Percentiles rank a stretch among this genome's conserved stretches.
phyloP scores from a whole-genome alignment of 2,329 filamentous ascomycete genomes.

The Aspergillus fumigatiaffinis region DNA sequence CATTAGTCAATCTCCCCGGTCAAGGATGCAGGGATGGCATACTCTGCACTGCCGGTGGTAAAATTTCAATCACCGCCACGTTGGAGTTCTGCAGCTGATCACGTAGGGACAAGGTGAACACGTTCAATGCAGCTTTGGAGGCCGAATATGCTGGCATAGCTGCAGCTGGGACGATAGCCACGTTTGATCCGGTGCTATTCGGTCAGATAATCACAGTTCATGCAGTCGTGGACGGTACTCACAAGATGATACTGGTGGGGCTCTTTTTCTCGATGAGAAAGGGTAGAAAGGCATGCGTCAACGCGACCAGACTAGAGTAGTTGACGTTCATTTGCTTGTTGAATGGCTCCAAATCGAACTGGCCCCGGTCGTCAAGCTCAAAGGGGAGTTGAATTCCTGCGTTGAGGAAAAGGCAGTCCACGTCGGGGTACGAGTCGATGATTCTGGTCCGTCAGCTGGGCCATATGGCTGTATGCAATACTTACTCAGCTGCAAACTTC shows the following conservation, averaged over 20 bases:
- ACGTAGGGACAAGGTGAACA: slow-evolving; percentile 44
- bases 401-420: slow-evolving; percentile 57
- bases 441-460: not conserved
- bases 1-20: not conserved
- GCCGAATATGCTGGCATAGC: slow-evolving; percentile 51
- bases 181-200: slow-evolving; percentile 38
- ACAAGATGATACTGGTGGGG: slow-evolving; percentile 32
- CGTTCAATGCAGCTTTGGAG: slow-evolving; percentile 52
- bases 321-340: slow-evolving; percentile 46
- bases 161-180: slow-evolving; percentile 48
- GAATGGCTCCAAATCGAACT: slow-evolving; percentile 40
- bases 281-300: slow-evolving; percentile 47
- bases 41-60: slow-evolving; percentile 43
- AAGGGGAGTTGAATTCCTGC: slow-evolving; percentile 51
- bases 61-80: slow-evolving; percentile 47
- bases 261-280: slow-evolving; percentile 34
- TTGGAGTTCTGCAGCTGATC: slow-evolving; percentile 36
- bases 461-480: not conserved
- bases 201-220: not conserved
- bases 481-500: slow-evolving; percentile 30
- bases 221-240: slow-evolving; percentile 1
- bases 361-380: slow-evolving; percentile 46
- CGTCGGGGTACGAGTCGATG: slow-evolving; percentile 38
- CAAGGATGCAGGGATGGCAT: slow-evolving; percentile 1
- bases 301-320: slow-evolving; percentile 45